phyloP scores from a whole-genome alignment of 1,284 basidiomycete genomes.

The Ustilago esculenta region DNA sequence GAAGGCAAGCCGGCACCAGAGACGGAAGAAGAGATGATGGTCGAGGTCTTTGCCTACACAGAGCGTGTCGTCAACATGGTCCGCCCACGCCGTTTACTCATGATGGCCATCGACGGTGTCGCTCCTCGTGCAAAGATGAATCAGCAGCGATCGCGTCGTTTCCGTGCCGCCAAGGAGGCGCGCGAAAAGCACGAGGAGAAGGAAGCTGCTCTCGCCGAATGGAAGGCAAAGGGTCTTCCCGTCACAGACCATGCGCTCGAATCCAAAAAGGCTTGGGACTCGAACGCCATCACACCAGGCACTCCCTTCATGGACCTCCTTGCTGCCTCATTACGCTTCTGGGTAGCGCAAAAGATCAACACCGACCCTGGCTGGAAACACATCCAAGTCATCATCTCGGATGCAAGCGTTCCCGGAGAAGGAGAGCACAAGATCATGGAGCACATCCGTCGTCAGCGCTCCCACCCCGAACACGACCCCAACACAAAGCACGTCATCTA shows the following conservation, averaged over 20 bases:
- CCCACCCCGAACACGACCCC: conserved; percentile 86
- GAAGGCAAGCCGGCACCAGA: conserved; percentile 91
- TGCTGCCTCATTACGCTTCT: conserved; percentile 88
- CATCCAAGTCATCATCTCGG: conserved; percentile 88
- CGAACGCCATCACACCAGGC: conserved; percentile 95
- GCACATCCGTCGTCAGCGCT: conserved; percentile 89
- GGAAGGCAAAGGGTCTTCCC: conserved; percentile 88
- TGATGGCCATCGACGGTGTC: conserved; percentile 99
- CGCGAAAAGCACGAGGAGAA: conserved; percentile 89
- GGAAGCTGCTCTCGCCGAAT: conserved; percentile 81
- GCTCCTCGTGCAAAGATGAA: conserved; percentile 99
- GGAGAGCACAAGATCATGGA: conserved; percentile 99
- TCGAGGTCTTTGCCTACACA: conserved; percentile 95
- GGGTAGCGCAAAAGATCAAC: conserved; percentile 95
- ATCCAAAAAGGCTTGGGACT: conserved; percentile 88
- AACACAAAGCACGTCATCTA: conserved; percentile 98
- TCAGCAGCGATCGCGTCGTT: conserved; percentile 94
- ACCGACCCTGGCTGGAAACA: conserved; percentile 92
- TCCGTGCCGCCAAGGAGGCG: conserved; percentile 93
- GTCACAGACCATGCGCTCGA: conserved; percentile 83
- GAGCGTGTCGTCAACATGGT: conserved; percentile 98
- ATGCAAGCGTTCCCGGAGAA: conserved; percentile 95
- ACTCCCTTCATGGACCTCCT: conserved; percentile 98
- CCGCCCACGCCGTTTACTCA: conserved; percentile 89
- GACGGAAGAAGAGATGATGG: conserved; percentile 99